Conservation (phyloP, 2,329 filamentous ascomycete genomes). For the Fusarium redolens region DNA sequence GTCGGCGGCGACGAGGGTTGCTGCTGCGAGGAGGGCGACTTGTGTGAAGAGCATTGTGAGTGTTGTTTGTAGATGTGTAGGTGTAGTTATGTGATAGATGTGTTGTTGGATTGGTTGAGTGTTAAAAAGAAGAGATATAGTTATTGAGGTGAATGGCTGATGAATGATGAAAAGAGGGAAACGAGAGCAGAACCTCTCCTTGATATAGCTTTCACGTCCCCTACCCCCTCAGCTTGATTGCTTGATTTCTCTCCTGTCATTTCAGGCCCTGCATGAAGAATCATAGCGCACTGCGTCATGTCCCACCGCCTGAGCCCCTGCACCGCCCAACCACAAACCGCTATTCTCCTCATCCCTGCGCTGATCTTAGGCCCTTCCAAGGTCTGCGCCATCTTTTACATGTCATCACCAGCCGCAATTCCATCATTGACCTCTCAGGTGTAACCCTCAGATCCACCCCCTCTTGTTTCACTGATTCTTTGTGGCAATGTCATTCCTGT, state of each 20-base stretch:
- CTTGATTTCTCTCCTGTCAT: background rate
- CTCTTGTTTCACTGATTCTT: background rate
- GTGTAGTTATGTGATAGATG: background rate
- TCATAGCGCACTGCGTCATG: constrained; percentile 24
- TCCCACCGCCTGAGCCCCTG: background rate
- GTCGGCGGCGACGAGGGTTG: constrained; percentile 37
- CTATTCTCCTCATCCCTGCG: background rate
- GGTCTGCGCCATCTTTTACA: constrained; percentile 29
- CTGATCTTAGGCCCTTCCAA: constrained; percentile 11
- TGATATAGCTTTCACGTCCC: constrained; percentile 25
- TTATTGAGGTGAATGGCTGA: background rate
- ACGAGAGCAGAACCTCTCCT: constrained; percentile 6
- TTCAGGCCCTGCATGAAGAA: constrained; percentile 14
- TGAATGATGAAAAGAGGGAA: background rate
- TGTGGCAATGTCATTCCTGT: constrained; percentile 24
- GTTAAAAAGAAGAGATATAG: background rate
- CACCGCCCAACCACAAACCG: background rate
- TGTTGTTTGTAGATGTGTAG: background rate
- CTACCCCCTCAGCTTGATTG: constrained; percentile 11
- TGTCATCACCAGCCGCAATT: constrained; percentile 29
- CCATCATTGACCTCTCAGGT: constrained; percentile 1
- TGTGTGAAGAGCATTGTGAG: constrained; percentile 42
- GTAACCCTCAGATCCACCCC: background rate
- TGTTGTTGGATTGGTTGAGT: background rate
- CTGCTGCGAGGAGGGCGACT: constrained; percentile 36